These are phyloP conservation scores for Candida railenensis DNA, from an alignment of 805 yeast genomes.

Conservation along the genomic window DNA sequence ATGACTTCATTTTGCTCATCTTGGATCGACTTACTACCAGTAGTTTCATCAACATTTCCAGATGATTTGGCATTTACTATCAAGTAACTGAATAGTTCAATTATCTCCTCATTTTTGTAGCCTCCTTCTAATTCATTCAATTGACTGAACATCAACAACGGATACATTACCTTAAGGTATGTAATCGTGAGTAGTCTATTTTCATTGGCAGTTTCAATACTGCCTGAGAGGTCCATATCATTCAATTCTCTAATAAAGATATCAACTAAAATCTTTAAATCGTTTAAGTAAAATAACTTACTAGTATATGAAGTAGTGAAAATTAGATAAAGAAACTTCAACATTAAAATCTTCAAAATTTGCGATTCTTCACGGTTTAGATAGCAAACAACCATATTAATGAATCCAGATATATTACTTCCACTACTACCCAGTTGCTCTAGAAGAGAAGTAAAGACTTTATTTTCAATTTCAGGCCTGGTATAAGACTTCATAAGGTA, in stretches of 20 bases:
- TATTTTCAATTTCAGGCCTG: slow-evolving; percentile 34
- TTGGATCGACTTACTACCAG: background rate
- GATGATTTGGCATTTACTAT: slow-evolving; percentile 23
- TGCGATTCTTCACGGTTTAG: slow-evolving; percentile 76
- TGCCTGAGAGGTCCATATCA: slow-evolving; percentile 58
- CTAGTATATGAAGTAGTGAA: slow-evolving; percentile 65
- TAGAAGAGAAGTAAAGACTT: slow-evolving; percentile 55
- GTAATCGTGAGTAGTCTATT: slow-evolving; percentile 47
- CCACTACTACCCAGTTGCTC: slow-evolving; percentile 19
- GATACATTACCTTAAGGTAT: slow-evolving; percentile 71
- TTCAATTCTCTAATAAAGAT: slow-evolving; percentile 77
- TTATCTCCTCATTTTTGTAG: slow-evolving; percentile 59
- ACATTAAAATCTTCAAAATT: slow-evolving; percentile 70
- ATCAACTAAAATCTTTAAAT: slow-evolving; percentile 78
- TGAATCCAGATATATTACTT: slow-evolving; percentile 55
- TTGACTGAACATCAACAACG: slow-evolving; percentile 67
- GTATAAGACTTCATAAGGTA: slow-evolving; percentile 63
- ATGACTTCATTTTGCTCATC: slow-evolving; percentile 20
- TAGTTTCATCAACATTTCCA: background rate
- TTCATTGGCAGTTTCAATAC: slow-evolving; percentile 48
- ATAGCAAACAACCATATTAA: slow-evolving; percentile 57
- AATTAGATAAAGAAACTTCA: slow-evolving; percentile 73
- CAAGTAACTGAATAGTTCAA: slow-evolving; percentile 50
- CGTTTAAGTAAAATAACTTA: slow-evolving; percentile 77
- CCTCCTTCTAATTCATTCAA: slow-evolving; percentile 45